A percentile compares a stretch with the other conserved stretches of the same genome.
Conservation (phyloP, 192 early-diverging fungal genomes). For the Gonapodya sp. region DNA sequence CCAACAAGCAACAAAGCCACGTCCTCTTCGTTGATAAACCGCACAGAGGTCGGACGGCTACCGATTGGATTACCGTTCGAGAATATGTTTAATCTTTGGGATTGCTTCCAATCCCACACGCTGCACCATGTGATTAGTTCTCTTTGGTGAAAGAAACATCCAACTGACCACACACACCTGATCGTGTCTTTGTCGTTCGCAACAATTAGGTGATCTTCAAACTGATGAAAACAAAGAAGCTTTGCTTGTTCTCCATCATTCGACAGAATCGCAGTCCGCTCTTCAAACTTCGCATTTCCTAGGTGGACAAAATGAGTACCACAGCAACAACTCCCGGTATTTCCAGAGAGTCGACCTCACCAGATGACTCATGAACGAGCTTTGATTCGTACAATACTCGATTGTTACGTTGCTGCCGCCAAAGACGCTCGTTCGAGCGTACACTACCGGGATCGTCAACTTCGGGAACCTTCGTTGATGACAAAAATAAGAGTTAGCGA, state of each 20-base stretch:
- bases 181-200: slow-evolving; percentile 61
- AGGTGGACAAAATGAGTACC: too few relatives aligned
- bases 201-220: slow-evolving; percentile 73
- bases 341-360: slow-evolving; percentile 24
- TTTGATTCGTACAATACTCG: slow-evolving; percentile 42
- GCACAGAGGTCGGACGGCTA: slow-evolving; percentile 63
- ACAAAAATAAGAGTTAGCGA: slow-evolving; percentile 7
- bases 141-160: background rate
- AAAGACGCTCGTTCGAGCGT: slow-evolving; percentile 60
- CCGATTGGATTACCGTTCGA: slow-evolving; percentile 56
- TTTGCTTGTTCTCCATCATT: slow-evolving; percentile 19
- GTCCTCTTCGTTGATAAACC: slow-evolving; percentile 88
- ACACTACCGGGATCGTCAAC: slow-evolving; percentile 72
- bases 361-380: slow-evolving; percentile 37
- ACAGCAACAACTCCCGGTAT: too few relatives aligned
- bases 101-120: slow-evolving; percentile 66
- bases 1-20: slow-evolving; percentile 70
- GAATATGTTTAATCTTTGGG: slow-evolving; percentile 49
- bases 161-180: slow-evolving; percentile 29
- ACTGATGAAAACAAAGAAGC: slow-evolving; percentile 65
- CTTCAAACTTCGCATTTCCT: background rate
- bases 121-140: slow-evolving; percentile 21
- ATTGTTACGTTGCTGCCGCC: slow-evolving; percentile 61
- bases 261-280: slow-evolving; percentile 8
- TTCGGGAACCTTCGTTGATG: slow-evolving; percentile 40